Evolutionary conservation across 108 stramenopile species (phyloP).

Genomic region (Cylindrotheca closterium): DNA sequence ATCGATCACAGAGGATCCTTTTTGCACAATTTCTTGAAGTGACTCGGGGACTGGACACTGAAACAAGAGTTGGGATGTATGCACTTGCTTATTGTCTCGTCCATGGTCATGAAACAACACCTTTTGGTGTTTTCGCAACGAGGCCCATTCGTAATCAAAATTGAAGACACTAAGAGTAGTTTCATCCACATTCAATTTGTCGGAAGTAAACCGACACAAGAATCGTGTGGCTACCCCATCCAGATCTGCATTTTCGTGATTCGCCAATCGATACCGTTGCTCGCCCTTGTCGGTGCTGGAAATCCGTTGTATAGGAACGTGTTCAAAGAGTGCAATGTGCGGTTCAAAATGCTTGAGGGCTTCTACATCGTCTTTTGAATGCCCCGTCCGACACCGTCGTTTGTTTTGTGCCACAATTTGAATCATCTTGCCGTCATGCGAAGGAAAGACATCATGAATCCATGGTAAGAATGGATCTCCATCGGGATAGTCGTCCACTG

Average conservation of each 20-base stretch:
- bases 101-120: slow-evolving; percentile 62
- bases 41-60: slow-evolving; percentile 74
- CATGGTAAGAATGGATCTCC: slow-evolving; percentile 90
- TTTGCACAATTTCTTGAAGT: slow-evolving; percentile 49
- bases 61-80: slow-evolving; percentile 78
- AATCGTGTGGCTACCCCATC: slow-evolving; percentile 86
- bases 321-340: slow-evolving; percentile 80
- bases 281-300: neutral
- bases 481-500: slow-evolving; percentile 62
- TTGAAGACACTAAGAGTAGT: slow-evolving; percentile 74
- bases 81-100: slow-evolving; percentile 80
- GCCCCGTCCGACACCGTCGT: slow-evolving; percentile 67
- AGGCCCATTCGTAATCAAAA: slow-evolving; percentile 82
- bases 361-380: slow-evolving; percentile 28
- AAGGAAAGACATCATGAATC: slow-evolving; percentile 91
- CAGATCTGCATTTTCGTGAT: slow-evolving; percentile 75
- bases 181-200: slow-evolving; percentile 10
- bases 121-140: slow-evolving; percentile 66
- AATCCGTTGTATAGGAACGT: slow-evolving; percentile 76
- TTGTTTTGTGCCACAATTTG: slow-evolving; percentile 86
- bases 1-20: slow-evolving; percentile 55
- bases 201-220: slow-evolving; percentile 83
- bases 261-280: slow-evolving; percentile 64
- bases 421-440: slow-evolving; percentile 73
- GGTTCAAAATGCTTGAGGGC: slow-evolving; percentile 56